Evolutionary conservation across 768 basidiomycete species (phyloP).

Genomic region (Cystobasidium tubakii): DNA sequence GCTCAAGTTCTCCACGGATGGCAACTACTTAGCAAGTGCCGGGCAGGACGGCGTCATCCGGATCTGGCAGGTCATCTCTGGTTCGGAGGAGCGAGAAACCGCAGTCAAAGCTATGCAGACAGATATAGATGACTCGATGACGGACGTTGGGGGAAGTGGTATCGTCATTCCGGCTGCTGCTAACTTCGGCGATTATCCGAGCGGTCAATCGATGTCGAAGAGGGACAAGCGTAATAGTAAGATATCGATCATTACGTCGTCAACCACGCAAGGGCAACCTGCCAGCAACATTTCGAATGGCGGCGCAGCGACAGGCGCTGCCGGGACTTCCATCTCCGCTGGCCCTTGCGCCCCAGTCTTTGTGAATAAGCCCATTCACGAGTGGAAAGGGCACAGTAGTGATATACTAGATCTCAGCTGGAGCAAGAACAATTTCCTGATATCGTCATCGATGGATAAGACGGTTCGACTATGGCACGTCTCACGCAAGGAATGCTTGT

Average conservation of each 20-base stretch:
- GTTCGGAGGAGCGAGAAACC: conserved; percentile 18
- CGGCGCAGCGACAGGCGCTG: background rate
- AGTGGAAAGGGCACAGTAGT: conserved; percentile 44
- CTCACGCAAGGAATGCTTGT: conserved; percentile 42
- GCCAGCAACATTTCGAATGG: background rate
- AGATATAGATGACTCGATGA: background rate
- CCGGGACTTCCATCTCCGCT: background rate
- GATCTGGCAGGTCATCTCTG: conserved; percentile 44
- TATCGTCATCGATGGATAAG: conserved; percentile 47
- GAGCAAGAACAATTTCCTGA: conserved; percentile 48
- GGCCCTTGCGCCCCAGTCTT: conserved; percentile 39
- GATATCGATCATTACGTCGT: background rate
- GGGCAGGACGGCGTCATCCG: conserved; percentile 47
- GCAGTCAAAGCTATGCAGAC: background rate
- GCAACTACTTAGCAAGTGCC: conserved; percentile 45
- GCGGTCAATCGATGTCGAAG: background rate
- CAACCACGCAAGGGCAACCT: background rate
- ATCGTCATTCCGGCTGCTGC: background rate
- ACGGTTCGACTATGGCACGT: conserved; percentile 47
- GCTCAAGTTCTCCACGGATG: conserved; percentile 43
- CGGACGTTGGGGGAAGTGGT: background rate
- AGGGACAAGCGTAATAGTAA: conserved; percentile 19
- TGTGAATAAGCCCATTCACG: conserved; percentile 39
- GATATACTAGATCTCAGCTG: conserved; percentile 46
- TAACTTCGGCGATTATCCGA: background rate